Evolutionary conservation across 2,329 filamentous ascomycete genomes (phyloP).

Genomic region (Pezicula neosporulosa): DNA sequence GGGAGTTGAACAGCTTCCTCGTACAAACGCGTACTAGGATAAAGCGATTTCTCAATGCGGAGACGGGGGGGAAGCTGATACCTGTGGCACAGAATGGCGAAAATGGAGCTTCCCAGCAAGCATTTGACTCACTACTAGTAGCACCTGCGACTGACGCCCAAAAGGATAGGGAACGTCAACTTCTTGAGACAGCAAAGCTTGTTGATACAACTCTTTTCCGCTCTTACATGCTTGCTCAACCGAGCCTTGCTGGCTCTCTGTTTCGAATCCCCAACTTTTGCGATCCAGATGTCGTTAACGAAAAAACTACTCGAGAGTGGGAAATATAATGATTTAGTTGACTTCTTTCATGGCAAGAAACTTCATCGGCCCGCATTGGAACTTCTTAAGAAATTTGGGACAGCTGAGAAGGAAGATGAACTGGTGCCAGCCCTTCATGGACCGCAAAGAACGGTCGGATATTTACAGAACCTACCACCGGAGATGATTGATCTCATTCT

Average conservation of each 20-base stretch:
- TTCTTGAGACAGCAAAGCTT: constrained; percentile 74
- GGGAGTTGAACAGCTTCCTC: constrained; percentile 82
- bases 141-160: constrained; percentile 33
- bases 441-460: constrained; percentile 78
- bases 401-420: constrained; percentile 47
- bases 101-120: constrained; percentile 43
- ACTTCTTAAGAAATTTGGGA: constrained; percentile 77
- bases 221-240: constrained; percentile 89
- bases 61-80: constrained; percentile 60
- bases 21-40: constrained; percentile 74
- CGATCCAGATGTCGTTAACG: constrained; percentile 91
- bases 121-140: constrained; percentile 53
- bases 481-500: constrained; percentile 88
- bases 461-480: constrained; percentile 84
- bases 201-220: constrained; percentile 95
- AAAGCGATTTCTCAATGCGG: constrained; percentile 59
- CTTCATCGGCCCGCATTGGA: constrained; percentile 85
- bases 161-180: constrained; percentile 63
- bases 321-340: constrained; percentile 90
- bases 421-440: constrained; percentile 64
- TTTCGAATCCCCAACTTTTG: constrained; percentile 98
- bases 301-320: constrained; percentile 83
- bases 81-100: constrained; percentile 34
- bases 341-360: constrained; percentile 95
- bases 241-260: constrained; percentile 78